Evolutionary conservation across 176 grass and related monocot genomes (phyloP).

Genomic region (Dendrocalamus sinicus): DNA sequence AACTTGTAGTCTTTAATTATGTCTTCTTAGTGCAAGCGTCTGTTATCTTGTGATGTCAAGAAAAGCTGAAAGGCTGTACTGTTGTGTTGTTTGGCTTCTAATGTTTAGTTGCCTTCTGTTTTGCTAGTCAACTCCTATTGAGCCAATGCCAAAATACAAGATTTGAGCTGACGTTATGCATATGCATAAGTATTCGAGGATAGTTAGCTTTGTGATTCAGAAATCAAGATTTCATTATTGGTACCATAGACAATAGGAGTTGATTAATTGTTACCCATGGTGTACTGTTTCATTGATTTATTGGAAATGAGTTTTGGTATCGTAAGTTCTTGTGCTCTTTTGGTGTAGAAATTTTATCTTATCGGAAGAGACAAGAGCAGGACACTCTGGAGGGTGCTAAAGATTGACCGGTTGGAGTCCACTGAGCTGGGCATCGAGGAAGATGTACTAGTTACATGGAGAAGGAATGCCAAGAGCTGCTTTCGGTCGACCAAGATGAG

Average conservation of each 20-base stretch:
- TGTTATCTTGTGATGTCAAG: no score
- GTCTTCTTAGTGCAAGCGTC: no score
- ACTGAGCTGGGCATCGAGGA: conserved; percentile 73
- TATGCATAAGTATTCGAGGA: conserved; percentile 16
- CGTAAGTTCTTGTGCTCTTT: conserved; percentile 7
- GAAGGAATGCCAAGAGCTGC: conserved; percentile 73
- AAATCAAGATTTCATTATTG: conserved; percentile 31
- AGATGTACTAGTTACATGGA: conserved; percentile 73
- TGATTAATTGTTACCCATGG: not conserved
- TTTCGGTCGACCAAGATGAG: conserved; percentile 9
- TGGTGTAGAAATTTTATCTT: conserved; percentile 91
- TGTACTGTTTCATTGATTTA: conserved; percentile 42
- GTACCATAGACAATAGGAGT: not conserved
- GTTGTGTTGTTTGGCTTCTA: conserved; percentile 22
- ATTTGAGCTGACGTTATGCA: not conserved
- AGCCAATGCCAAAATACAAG: conserved; percentile 6
- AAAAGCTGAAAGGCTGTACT: not conserved
- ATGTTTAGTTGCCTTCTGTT: conserved; percentile 31
- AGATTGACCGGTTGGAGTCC: conserved; percentile 74
- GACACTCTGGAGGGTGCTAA: conserved; percentile 77
- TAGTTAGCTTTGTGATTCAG: not conserved
- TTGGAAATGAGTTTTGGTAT: conserved; percentile 6
- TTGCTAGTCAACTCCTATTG: conserved; percentile 1
- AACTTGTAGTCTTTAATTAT: no score
- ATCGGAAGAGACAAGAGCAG: conserved; percentile 82